Conservation (phyloP, 2,329 filamentous ascomycete species). For the Dryadomyces sulphureus region DNA sequence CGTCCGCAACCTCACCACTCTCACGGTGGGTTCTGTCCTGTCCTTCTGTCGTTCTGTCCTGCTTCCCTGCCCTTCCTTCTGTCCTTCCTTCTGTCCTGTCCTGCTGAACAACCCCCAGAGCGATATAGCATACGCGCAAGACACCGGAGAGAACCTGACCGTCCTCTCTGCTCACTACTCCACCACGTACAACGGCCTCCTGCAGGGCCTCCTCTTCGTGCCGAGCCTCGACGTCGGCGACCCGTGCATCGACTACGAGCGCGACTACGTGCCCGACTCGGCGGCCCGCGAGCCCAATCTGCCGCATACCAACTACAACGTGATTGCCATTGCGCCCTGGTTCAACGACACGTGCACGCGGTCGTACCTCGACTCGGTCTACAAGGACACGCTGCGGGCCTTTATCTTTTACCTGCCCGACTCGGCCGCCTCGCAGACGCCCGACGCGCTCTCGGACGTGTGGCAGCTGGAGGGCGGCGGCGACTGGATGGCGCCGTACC, state of each 20-base stretch:
- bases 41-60: not conserved
- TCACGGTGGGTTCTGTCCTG: constrained; percentile 29
- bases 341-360: constrained; percentile 57
- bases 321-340: constrained; percentile 81
- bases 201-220: constrained; percentile 74
- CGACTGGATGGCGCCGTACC: constrained; percentile 55
- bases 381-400: constrained; percentile 41
- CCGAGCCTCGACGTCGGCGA: constrained; percentile 48
- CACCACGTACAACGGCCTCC: constrained; percentile 40
- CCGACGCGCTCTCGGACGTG: constrained; percentile 42
- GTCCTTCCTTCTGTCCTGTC: not conserved
- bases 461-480: constrained; percentile 61
- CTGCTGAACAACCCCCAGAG: constrained; percentile 14
- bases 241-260: constrained; percentile 47
- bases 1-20: constrained; percentile 40
- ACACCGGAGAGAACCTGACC: constrained; percentile 45
- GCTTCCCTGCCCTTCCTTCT: not conserved
- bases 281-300: constrained; percentile 61
- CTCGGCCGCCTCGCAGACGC: constrained; percentile 44
- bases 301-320: constrained; percentile 50
- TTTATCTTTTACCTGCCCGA: constrained; percentile 50
- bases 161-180: constrained; percentile 60
- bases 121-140: constrained; percentile 37
- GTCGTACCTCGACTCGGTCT: constrained; percentile 53
- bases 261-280: constrained; percentile 56